A percentile compares a stretch with the other conserved stretches of the same genome.
Evolutionary conservation across 2,329 filamentous ascomycete species (phyloP).

Genomic region (Aureobasidium sp.): DNA sequence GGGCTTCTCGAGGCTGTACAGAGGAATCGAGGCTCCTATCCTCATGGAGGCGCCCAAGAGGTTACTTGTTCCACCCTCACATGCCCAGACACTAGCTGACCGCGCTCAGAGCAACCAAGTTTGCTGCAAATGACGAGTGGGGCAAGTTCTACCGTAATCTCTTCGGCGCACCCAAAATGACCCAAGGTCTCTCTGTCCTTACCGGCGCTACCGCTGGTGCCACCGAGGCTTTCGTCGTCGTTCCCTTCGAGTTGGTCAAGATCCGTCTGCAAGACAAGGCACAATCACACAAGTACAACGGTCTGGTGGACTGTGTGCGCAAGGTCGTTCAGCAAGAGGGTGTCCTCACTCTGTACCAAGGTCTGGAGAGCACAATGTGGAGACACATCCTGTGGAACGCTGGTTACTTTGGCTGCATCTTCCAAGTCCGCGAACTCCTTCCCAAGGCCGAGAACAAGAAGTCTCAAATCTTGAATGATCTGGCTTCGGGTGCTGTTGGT

Average conservation of each 20-base stretch:
- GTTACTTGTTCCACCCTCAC: slow-evolving; percentile 20
- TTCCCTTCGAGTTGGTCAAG: slow-evolving; percentile 97
- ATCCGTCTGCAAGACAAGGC: slow-evolving; percentile 95
- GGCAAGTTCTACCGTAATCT: slow-evolving; percentile 83
- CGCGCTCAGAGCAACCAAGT: slow-evolving; percentile 74
- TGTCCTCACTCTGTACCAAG: slow-evolving; percentile 84
- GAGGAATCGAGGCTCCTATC: slow-evolving; percentile 90
- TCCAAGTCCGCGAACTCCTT: slow-evolving; percentile 82
- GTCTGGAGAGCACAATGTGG: slow-evolving; percentile 94
- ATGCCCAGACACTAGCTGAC: not conserved
- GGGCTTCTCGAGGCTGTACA: slow-evolving; percentile 86
- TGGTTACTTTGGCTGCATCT: slow-evolving; percentile 97
- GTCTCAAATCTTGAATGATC: slow-evolving; percentile 74
- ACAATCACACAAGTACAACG: slow-evolving; percentile 77
- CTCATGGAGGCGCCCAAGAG: slow-evolving; percentile 95
- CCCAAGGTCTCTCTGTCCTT: slow-evolving; percentile 79
- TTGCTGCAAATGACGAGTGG: slow-evolving; percentile 98
- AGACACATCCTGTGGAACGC: slow-evolving; percentile 90
- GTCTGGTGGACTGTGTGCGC: slow-evolving; percentile 68
- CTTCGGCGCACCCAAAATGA: slow-evolving; percentile 83
- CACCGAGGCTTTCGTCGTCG: slow-evolving; percentile 92
- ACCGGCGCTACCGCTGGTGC: slow-evolving; percentile 93
- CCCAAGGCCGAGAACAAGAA: slow-evolving; percentile 74
- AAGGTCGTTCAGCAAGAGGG: slow-evolving; percentile 84
- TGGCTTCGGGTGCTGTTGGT: slow-evolving; percentile 78